Conservation (phyloP, 768 basidiomycete species). For the Tulasnella sp. region DNA sequence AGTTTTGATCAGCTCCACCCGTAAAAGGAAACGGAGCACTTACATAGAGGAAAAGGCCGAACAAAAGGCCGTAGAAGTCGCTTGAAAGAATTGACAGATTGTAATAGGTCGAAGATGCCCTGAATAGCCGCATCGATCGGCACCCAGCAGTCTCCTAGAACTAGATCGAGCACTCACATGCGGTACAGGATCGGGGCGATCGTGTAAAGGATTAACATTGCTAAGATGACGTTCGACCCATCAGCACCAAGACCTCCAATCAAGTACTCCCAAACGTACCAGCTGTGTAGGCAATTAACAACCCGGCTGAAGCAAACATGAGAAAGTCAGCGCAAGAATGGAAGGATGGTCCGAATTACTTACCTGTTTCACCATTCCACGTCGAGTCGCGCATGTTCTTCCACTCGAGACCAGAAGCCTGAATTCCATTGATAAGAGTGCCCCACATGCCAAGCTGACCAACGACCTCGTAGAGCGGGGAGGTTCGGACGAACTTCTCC, state of each 20-base stretch:
- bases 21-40: constrained; percentile 30
- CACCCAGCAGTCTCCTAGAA: neutral
- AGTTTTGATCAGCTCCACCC: neutral
- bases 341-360: constrained; percentile 30
- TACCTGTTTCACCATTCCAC: constrained; percentile 71
- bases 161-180: constrained; percentile 37
- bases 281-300: constrained; percentile 50
- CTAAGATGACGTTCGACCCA: constrained; percentile 35
- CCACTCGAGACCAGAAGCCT: constrained; percentile 73
- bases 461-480: constrained; percentile 80
- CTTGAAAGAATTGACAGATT: constrained; percentile 82
- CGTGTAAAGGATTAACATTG: constrained; percentile 83
- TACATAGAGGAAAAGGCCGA: constrained; percentile 61
- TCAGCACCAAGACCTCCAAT: neutral
- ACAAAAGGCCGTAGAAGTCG: constrained; percentile 82
- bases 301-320: constrained; percentile 41
- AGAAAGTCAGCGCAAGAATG: neutral
- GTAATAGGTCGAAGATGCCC: constrained; percentile 76
- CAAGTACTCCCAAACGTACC: constrained; percentile 32
- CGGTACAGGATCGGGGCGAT: constrained; percentile 82
- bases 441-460: constrained; percentile 87
- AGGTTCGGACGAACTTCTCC: constrained; percentile 75
- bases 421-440: constrained; percentile 66
- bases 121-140: neutral
- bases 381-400: constrained; percentile 56